Evolutionary conservation across 148 eudicot species (phyloP).

Genomic region (Polygonum maritimum): DNA sequence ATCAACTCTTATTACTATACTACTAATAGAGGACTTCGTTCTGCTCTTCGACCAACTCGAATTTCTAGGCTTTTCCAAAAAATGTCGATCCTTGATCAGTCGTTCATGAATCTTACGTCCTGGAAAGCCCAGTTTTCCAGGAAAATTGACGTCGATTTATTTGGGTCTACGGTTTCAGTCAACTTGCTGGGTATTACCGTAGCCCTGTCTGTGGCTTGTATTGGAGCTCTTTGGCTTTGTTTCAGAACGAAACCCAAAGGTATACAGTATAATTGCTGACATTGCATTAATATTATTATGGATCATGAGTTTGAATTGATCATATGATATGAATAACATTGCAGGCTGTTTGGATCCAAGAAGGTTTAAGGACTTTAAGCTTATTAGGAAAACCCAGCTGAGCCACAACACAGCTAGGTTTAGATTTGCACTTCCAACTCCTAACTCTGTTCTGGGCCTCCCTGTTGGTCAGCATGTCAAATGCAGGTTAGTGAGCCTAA

Average conservation of each 20-base stretch:
- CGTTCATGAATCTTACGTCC: background rate
- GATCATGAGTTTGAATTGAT: background rate
- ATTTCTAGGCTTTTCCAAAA: background rate
- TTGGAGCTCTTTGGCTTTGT: slow-evolving; percentile 12
- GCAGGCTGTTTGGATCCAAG: slow-evolving; percentile 33
- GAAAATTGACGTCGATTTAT: background rate
- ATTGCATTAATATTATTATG: background rate
- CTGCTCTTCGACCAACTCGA: background rate
- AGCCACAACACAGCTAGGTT: slow-evolving; percentile 33
- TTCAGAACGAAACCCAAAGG: slow-evolving; percentile 25
- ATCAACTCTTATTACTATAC: background rate
- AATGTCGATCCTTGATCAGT: background rate
- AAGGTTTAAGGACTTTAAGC: slow-evolving; percentile 31
- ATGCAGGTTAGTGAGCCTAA: slow-evolving; percentile 26
- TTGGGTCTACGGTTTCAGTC: background rate
- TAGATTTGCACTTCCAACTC: slow-evolving; percentile 33
- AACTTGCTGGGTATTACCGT: slow-evolving; percentile 8
- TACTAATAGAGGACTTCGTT: no score
- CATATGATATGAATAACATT: background rate
- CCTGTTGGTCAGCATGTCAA: slow-evolving; percentile 35
- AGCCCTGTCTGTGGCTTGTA: slow-evolving; percentile 18
- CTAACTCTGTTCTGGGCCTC: slow-evolving; percentile 34
- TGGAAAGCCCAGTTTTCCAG: background rate
- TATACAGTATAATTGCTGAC: background rate
- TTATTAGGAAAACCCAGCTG: slow-evolving; percentile 27